A percentile compares a stretch with the other conserved stretches of the same genome.
Conservation (phyloP, 164 flowering plant genomes). For the Aristolochia californica region DNA sequence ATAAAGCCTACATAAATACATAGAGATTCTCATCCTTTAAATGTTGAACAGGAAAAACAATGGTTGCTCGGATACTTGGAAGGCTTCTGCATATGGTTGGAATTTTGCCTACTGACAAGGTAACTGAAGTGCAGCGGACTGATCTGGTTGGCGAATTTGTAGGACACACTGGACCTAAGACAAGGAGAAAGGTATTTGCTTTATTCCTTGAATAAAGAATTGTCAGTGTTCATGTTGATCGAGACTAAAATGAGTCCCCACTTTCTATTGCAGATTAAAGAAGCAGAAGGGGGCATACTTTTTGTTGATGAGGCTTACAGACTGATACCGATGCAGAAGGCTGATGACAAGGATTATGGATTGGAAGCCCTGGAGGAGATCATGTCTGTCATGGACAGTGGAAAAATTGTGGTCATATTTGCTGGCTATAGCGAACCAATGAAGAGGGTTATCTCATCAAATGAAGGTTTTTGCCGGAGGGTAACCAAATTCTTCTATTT, state of each 20-base stretch:
- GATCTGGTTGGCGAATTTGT: constrained; percentile 99
- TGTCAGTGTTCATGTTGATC: background rate
- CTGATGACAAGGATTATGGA: constrained; percentile 96
- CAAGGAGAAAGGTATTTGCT: constrained; percentile 74
- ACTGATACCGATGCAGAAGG: constrained; percentile 82
- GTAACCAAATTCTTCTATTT: constrained; percentile 90
- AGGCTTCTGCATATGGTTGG: constrained; percentile 88
- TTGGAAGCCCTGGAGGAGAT: constrained; percentile 96
- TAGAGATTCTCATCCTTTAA: background rate
- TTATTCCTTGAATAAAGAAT: background rate
- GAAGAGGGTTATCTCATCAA: constrained; percentile 77
- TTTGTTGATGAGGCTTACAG: constrained; percentile 98
- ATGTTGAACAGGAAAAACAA: constrained; percentile 68
- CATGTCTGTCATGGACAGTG: constrained; percentile 97
- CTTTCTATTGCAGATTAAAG: constrained; percentile 52
- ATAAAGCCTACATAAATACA: background rate
- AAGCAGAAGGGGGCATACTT: constrained; percentile 96
- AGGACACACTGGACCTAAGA: constrained; percentile 98
- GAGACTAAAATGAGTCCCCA: background rate
- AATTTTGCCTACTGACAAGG: constrained; percentile 86
- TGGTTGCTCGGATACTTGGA: constrained; percentile 92
- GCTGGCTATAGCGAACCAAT: constrained; percentile 95
- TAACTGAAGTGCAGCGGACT: constrained; percentile 95
- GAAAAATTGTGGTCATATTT: constrained; percentile 88
- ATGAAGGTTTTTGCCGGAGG: constrained; percentile 93